These are phyloP conservation scores for Agapanthus africanus DNA, from an alignment of 106 monocot species.

Conservation along the genomic window DNA sequence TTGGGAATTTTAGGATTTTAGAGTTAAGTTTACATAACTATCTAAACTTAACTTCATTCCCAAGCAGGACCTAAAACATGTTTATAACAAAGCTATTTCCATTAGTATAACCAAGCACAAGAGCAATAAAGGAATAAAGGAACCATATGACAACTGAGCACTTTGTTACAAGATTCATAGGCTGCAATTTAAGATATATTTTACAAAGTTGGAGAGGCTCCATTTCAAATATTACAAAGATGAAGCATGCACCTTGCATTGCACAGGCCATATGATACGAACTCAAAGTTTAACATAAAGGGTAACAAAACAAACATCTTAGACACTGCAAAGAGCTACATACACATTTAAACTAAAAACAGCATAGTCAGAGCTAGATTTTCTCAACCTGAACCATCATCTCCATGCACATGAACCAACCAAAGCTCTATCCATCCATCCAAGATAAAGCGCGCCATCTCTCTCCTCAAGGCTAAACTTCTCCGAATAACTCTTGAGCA, in stretches of 20 bases:
- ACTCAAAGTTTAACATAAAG: slow-evolving; percentile 9
- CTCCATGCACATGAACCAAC: slow-evolving; percentile 83
- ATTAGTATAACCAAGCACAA: too few relatives aligned
- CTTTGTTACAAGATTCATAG: background rate
- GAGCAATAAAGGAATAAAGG: background rate
- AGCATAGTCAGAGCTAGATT: slow-evolving; percentile 1
- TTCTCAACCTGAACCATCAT: slow-evolving; percentile 20
- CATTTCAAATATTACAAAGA: background rate
- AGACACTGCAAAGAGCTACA: slow-evolving; percentile 4
- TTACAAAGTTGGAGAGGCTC: background rate
- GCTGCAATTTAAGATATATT: background rate
- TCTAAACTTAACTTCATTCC: too few relatives aligned
- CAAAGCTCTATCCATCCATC: slow-evolving; percentile 77
- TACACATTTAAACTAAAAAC: background rate
- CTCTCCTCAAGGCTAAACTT: slow-evolving; percentile 63
- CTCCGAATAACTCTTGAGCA: slow-evolving; percentile 55
- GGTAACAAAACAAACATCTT: background rate
- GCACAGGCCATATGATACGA: background rate
- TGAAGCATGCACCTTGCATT: background rate
- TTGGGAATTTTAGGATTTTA: too few relatives aligned
- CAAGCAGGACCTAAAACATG: too few relatives aligned
- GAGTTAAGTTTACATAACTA: too few relatives aligned
- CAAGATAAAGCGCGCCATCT: slow-evolving; percentile 86
- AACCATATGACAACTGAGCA: background rate
- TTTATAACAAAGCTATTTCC: too few relatives aligned